Percentiles rank a stretch among this genome's conserved stretches.
Conservation (phyloP, 768 basidiomycete genomes). For the Artomyces pyxidatus region DNA sequence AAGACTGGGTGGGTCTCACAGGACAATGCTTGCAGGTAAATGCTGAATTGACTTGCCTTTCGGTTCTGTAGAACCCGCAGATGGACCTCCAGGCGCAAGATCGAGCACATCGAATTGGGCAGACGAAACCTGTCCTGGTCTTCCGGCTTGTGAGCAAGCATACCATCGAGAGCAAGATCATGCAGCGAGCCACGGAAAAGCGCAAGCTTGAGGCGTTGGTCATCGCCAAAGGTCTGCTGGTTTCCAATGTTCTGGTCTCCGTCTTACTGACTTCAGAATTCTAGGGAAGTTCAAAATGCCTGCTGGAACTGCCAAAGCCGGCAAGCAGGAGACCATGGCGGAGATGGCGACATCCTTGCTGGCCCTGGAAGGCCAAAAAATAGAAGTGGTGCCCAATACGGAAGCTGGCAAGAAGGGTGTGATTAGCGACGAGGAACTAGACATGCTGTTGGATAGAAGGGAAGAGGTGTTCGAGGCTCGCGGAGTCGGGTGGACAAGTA, state of each 20-base stretch:
- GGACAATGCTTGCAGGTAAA: too few species aligned
- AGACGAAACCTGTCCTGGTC: conserved; percentile 83
- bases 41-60: too few species aligned
- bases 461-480: conserved; percentile 65
- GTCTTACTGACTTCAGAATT: neutral
- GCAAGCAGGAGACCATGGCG: conserved; percentile 58
- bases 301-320: conserved; percentile 32
- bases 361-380: conserved; percentile 80
- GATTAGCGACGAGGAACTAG: conserved; percentile 75
- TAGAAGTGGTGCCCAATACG: conserved; percentile 74
- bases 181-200: conserved; percentile 82
- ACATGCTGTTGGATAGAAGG: conserved; percentile 71
- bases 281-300: conserved; percentile 81
- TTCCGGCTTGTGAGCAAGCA: conserved; percentile 82
- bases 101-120: conserved; percentile 92
- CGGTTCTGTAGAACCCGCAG: conserved; percentile 84
- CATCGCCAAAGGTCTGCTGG: conserved; percentile 80
- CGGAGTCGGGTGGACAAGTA: conserved; percentile 66
- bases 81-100: conserved; percentile 97
- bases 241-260: neutral
- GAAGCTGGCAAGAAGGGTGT: conserved; percentile 62
- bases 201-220: conserved; percentile 90
- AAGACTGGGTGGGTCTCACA: conserved; percentile 70
- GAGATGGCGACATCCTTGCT: conserved; percentile 77
- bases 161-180: conserved; percentile 88